phyloP scores from a whole-genome alignment of 768 basidiomycete species.

The Mycena filopes region DNA sequence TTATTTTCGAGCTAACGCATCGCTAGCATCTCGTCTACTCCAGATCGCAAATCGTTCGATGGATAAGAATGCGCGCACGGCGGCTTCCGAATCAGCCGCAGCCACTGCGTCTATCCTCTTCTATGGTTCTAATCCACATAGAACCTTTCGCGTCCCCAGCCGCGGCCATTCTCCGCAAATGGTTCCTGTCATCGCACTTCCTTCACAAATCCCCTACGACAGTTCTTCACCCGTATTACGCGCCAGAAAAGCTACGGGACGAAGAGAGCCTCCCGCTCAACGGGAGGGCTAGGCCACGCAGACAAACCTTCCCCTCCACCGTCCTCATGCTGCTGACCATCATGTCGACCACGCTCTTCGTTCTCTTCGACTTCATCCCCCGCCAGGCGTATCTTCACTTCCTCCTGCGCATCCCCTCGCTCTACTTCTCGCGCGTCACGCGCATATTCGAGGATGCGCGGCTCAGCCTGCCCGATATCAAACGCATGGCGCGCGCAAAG shows the following conservation, averaged over 20 bases:
- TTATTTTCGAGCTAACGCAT: slow-evolving; percentile 10
- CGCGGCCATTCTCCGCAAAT: too few species aligned
- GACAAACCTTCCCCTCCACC: too few species aligned
- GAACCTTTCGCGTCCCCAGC: too few species aligned
- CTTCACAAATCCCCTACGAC: too few species aligned
- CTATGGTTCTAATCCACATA: too few species aligned
- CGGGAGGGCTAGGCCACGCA: too few species aligned
- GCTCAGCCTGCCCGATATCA: slow-evolving; percentile 61
- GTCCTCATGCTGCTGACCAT: not conserved
- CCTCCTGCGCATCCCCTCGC: slow-evolving; percentile 33
- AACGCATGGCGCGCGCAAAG: slow-evolving; percentile 22
- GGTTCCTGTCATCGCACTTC: too few species aligned
- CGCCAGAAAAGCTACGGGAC: too few species aligned
- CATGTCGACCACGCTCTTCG: not conserved
- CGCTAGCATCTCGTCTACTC: slow-evolving; percentile 66
- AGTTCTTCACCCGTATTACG: too few species aligned
- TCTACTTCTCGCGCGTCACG: slow-evolving; percentile 53
- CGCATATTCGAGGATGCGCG: slow-evolving; percentile 66
- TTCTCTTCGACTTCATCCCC: slow-evolving; percentile 12
- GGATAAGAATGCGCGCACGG: slow-evolving; percentile 58
- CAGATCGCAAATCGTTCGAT: slow-evolving; percentile 56
- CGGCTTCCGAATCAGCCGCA: slow-evolving; percentile 73
- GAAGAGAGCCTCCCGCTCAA: too few species aligned
- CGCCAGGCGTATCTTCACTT: slow-evolving; percentile 13
- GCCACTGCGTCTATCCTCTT: slow-evolving; percentile 73